Conservation (phyloP, 2,329 filamentous ascomycete genomes). For the Fusarium sp. region DNA sequence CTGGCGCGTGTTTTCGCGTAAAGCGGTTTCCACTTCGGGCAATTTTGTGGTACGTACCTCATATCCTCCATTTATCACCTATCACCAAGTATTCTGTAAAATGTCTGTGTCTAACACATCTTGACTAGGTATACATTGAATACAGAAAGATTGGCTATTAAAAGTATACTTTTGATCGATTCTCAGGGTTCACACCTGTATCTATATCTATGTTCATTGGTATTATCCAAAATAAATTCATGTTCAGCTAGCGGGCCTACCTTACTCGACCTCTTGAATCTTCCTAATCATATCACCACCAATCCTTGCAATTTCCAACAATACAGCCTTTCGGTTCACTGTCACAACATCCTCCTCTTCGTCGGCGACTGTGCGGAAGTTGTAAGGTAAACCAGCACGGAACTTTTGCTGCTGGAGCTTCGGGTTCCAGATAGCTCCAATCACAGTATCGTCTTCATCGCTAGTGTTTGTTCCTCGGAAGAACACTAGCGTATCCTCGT, state of each 20-base stretch:
- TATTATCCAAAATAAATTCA: slow-evolving; percentile 22
- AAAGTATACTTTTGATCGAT: slow-evolving; percentile 1
- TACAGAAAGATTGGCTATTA: background rate
- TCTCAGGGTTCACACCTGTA: background rate
- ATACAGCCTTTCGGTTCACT: slow-evolving; percentile 75
- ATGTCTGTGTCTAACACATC: background rate
- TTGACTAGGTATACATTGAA: too few species aligned
- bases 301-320: slow-evolving; percentile 79
- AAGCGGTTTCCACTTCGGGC: slow-evolving; percentile 37
- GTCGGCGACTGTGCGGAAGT: slow-evolving; percentile 56
- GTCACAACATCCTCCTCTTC: slow-evolving; percentile 65
- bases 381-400: slow-evolving; percentile 78
- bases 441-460: slow-evolving; percentile 61
- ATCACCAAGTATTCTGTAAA: too few species aligned
- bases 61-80: too few species aligned
- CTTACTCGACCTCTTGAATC: slow-evolving; percentile 65
- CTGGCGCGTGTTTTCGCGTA: slow-evolving; percentile 47
- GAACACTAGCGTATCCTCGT: slow-evolving; percentile 79
- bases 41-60: slow-evolving; percentile 27
- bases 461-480: slow-evolving; percentile 73
- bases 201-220: slow-evolving; percentile 33
- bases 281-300: slow-evolving; percentile 76
- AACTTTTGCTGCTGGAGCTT: slow-evolving; percentile 70
- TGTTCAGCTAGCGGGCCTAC: background rate
- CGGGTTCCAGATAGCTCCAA: slow-evolving; percentile 72